Conservation (phyloP, 805 yeast species). For the Monosporozyma siamensis region DNA sequence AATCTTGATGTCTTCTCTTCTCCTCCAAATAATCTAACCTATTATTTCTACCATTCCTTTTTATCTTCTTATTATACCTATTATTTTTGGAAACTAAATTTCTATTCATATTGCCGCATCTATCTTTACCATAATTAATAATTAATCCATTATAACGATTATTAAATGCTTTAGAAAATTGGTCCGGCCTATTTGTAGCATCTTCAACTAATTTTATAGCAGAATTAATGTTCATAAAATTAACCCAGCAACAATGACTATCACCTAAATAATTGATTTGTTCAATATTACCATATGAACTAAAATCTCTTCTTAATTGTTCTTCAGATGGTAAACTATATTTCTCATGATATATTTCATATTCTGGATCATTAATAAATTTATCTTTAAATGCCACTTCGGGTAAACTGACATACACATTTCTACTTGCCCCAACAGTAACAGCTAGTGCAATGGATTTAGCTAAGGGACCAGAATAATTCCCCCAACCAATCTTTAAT, state of each 20-base stretch:
- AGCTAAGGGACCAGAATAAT: constrained; percentile 54
- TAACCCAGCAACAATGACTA: constrained; percentile 66
- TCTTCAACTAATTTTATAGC: constrained; percentile 58
- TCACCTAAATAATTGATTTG: constrained; percentile 65
- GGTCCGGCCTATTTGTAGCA: constrained; percentile 35
- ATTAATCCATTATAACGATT: constrained; percentile 45
- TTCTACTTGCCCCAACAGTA: constrained; percentile 67
- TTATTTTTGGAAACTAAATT: constrained; percentile 37
- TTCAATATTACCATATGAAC: constrained; percentile 60
- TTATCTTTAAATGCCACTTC: constrained; percentile 34
- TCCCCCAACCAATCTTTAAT: constrained; percentile 63
- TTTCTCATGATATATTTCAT: constrained; percentile 22
- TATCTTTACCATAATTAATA: constrained; percentile 65
- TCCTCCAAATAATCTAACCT: constrained; percentile 25
- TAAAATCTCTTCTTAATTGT: constrained; percentile 49
- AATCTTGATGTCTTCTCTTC: constrained; percentile 22
- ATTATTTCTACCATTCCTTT: constrained; percentile 22
- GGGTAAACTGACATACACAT: constrained; percentile 59
- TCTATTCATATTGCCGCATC: constrained; percentile 55
- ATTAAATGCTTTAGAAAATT: constrained; percentile 34
- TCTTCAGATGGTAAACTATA: constrained; percentile 38
- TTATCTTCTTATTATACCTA: constrained; percentile 34
- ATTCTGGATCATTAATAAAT: constrained; percentile 26
- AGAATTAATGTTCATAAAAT: constrained; percentile 52
- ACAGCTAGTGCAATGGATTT: constrained; percentile 52